Evolutionary conservation across 305 asterid species (phyloP).

Genomic region (Fraxinus sp.): DNA sequence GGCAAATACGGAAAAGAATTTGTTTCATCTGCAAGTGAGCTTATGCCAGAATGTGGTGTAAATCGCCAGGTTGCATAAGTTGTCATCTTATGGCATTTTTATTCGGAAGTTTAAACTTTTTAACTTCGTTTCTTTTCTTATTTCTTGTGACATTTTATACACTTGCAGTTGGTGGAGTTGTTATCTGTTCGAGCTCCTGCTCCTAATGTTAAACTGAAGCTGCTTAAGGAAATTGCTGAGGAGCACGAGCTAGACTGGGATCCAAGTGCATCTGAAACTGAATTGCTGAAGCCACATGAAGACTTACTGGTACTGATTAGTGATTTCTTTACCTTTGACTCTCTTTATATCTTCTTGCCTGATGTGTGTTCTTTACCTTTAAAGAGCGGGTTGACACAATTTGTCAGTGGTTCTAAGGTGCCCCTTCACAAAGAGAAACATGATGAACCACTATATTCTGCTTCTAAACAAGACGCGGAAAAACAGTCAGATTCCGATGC

Average conservation of each 20-base stretch:
- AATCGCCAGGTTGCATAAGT: constrained; percentile 73
- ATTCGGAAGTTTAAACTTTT: background rate
- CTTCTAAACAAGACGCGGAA: constrained; percentile 38
- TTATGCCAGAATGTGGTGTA: constrained; percentile 96
- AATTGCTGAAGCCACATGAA: constrained; percentile 77
- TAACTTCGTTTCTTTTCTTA: background rate
- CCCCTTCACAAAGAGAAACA: constrained; percentile 64
- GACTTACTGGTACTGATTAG: constrained; percentile 70
- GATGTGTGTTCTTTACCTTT: constrained; percentile 19
- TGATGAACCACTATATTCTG: constrained; percentile 32
- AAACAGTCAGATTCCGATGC: constrained; percentile 59
- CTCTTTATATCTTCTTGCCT: constrained; percentile 7
- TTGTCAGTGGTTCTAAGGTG: constrained; percentile 58
- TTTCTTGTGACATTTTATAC: constrained; percentile 13
- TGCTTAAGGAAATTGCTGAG: constrained; percentile 90
- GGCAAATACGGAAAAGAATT: constrained; percentile 94
- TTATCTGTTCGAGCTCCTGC: constrained; percentile 91
- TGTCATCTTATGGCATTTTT: background rate
- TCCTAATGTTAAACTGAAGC: constrained; percentile 83
- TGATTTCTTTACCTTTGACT: background rate
- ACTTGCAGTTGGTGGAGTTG: constrained; percentile 73
- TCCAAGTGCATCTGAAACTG: constrained; percentile 74
- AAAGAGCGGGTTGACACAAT: constrained; percentile 81
- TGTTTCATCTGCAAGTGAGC: constrained; percentile 88
- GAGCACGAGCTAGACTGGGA: constrained; percentile 95